Evolutionary conservation across 2,329 filamentous ascomycete species (phyloP), one percentile per base, ranked within the genome.

Genomic region (Achaetomium macrosporum): DNA sequence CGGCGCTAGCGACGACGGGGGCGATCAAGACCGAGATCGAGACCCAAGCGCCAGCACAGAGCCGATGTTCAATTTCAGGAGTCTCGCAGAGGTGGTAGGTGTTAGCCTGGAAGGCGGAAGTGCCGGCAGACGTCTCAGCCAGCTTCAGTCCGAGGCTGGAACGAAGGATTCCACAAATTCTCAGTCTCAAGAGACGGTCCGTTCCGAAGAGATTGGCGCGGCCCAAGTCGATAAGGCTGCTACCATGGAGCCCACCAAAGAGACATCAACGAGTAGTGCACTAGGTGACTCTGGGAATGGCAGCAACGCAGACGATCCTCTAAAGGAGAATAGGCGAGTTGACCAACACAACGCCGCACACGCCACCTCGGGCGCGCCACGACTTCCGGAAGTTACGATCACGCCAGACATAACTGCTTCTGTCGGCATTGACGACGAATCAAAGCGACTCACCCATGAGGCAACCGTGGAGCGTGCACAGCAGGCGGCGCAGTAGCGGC

Each of bases 21-120:
- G 74, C 12, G 78, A 82, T 20, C 69, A 73, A 7, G 77, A 79
- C 20, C 58, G 76, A 5, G 73, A 76, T 13, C 59, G 76, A 5
- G 74, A 76, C 37, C 64, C 65, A 6, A 77, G 73, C 50, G 63
- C 74, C 5, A 76, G 77, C 42, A 72, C 77, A 0, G 91, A 96
- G 65, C 82, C 90, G 3, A 83, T 96, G 80, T 93, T 95, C 70
- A 96, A 96, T 68, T 96, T 96, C 66, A 79, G 84, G 51, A 96
- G 90, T 61, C 73, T 97, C 19, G 88, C 89, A 2, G 88, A 89
- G 57, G 88, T 95, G 67, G 88, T 96, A 30, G 88, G 85, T 0
- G 82, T 82, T 8, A 75, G 79, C 43, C 71, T 82, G 33, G 78
- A 82, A 47, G 72, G 73, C 2, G 67, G 71, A 41, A 67, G 76